Evolutionary conservation across 768 basidiomycete genomes (phyloP).

Genomic region (Lanmaoa pseudosensibilis): DNA sequence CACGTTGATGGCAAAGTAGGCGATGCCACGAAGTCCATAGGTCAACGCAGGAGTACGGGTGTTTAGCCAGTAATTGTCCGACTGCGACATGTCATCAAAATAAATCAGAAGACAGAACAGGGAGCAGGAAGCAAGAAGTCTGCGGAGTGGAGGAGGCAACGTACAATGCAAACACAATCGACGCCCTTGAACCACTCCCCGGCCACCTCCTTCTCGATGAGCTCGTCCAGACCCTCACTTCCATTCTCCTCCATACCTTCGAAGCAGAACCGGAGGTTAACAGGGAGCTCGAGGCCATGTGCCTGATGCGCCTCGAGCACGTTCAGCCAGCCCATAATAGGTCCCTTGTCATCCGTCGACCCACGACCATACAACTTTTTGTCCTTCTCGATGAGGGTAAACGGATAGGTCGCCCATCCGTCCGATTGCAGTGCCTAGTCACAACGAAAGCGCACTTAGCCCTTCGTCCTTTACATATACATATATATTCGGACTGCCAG

Average conservation of each 20-base stretch:
- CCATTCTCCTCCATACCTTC: conserved; percentile 99
- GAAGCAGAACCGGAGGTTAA: conserved; percentile 89
- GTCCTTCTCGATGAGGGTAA: conserved; percentile 57
- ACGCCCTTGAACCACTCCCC: conserved; percentile 82
- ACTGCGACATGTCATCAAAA: conserved; percentile 39
- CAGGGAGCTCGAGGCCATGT: conserved; percentile 69
- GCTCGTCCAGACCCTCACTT: conserved; percentile 85
- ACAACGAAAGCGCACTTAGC: not conserved
- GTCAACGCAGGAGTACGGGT: conserved; percentile 78
- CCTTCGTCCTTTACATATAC: no score
- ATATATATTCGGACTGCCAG: not conserved
- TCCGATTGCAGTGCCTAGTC: conserved; percentile 53
- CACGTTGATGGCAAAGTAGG: conserved; percentile 82
- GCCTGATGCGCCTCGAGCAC: conserved; percentile 81
- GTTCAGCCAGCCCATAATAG: conserved; percentile 86
- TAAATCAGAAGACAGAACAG: not conserved
- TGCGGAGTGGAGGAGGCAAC: conserved; percentile 21
- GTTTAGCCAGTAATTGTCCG: conserved; percentile 95
- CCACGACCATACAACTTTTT: conserved; percentile 81
- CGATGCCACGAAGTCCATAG: conserved; percentile 85
- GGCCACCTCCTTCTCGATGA: conserved; percentile 72
- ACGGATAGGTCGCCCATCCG: conserved; percentile 89
- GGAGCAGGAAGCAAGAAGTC: no score
- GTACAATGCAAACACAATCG: conserved; percentile 90
- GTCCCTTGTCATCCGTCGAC: conserved; percentile 92